Base-by-base conservation (phyloP, 805 yeast species). In the Lipomyces sp. region DNA sequence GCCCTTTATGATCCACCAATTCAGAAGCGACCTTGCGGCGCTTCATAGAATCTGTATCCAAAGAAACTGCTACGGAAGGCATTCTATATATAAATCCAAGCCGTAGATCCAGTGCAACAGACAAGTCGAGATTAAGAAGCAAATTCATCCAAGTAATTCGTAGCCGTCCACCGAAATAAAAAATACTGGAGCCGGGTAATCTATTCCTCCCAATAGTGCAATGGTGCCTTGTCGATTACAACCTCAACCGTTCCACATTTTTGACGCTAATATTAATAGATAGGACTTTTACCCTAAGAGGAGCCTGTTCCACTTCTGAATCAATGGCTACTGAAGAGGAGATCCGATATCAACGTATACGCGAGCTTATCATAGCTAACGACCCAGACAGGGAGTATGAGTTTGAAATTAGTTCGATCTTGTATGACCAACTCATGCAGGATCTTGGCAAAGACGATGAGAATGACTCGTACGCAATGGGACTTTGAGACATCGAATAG, bases 11-110 rank as follows among this genome's bases (percentile, higher is more conserved):
- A 18, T 42, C 48, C 48, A 33, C 51, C 18, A 53, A 48, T 13
- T 35, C 57, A 13, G 60, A 33, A 32, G 53, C 65, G 24, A 65
- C 53, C 57, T 59, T 62, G 60, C 68, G 53, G 32, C 68, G 64
- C 61, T 65, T 65, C 13, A 55, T 29, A 30, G 60, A 24, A 32
- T 64, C 68, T 24, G 6, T 54, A 6, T n/a, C 61, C 10, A 55
- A n/a, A 30, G 58, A 29, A 8, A 42, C 32, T n/a, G 59, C 32
- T 18, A 60, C 51, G 11, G 65, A 61, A 59, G 68, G 68, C 68
- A 64, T 64, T 24, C n/a, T 33, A 29, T n/a, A 48, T n/a, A 18
- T 7, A 24, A 18, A 24, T 48, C 53, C 4, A 51, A 51, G 3
- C 1, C 3, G 24, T 10, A 1, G 48, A 15, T 4, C 48, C 24